Conservation (phyloP, 352 stramenopile genomes). For the Plasmopara muralis region DNA sequence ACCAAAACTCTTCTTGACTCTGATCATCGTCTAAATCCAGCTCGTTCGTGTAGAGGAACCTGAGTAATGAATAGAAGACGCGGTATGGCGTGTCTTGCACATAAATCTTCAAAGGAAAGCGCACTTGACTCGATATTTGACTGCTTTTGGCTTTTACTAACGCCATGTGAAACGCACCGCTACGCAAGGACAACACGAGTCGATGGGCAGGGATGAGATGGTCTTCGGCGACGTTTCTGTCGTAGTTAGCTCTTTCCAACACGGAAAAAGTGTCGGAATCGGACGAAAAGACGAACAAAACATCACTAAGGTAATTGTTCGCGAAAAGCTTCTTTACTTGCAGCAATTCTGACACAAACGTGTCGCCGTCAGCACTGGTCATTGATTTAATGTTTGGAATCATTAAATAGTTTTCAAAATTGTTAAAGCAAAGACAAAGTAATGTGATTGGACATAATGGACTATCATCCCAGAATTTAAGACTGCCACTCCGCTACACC, state of each 20-base stretch:
- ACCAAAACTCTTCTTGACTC: slow-evolving; percentile 50
- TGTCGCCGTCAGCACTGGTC: slow-evolving; percentile 4
- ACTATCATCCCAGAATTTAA: too few species aligned
- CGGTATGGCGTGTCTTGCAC: slow-evolving; percentile 73
- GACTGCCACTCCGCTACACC: too few species aligned
- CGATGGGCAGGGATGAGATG: slow-evolving; percentile 71
- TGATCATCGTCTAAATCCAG: slow-evolving; percentile 9
- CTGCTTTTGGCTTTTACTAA: slow-evolving; percentile 63
- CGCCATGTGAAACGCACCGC: slow-evolving; percentile 60
- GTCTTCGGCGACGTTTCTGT: slow-evolving; percentile 11
- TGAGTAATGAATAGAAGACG: slow-evolving; percentile 61
- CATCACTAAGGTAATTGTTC: slow-evolving; percentile 71
- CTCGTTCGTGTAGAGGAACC: slow-evolving; percentile 78
- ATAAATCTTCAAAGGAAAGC: slow-evolving; percentile 77
- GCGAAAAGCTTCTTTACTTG: slow-evolving; percentile 53
- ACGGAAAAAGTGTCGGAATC: slow-evolving; percentile 9
- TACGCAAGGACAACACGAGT: slow-evolving; percentile 65
- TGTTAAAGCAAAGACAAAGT: too few species aligned
- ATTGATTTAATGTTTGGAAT: too few species aligned
- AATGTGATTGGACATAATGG: too few species aligned
- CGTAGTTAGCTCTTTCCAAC: background rate
- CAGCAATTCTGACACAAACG: slow-evolving; percentile 45
- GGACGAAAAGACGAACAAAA: slow-evolving; percentile 67
- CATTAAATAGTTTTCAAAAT: too few species aligned
- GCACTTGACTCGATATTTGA: slow-evolving; percentile 54